A percentile compares a stretch with the other conserved stretches of the same genome.
Evolutionary conservation across 2,329 filamentous ascomycete species (phyloP).

Genomic region (Didymella glomerata): DNA sequence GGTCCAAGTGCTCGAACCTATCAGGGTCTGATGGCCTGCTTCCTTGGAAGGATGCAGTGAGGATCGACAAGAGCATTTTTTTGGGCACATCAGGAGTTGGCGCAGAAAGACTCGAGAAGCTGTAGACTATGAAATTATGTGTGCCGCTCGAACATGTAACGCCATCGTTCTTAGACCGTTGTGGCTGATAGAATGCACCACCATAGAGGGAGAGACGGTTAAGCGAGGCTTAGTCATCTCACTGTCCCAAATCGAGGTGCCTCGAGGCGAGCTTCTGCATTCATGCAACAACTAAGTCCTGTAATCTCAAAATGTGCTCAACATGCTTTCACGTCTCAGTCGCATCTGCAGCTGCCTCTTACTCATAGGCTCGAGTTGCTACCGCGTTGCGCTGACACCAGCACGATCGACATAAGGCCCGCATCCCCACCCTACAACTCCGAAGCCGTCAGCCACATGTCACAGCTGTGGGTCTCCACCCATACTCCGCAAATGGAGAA

Average conservation of each 20-base stretch:
- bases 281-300: neutral
- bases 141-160: neutral
- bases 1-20: neutral
- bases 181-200: neutral
- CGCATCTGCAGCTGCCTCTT: neutral
- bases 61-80: slow-evolving; percentile 34
- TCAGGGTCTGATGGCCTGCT: neutral
- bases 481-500: slow-evolving; percentile 6
- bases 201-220: neutral
- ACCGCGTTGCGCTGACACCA: neutral
- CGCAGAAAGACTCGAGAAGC: slow-evolving; percentile 10
- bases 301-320: neutral
- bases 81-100: slow-evolving; percentile 15
- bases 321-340: neutral
- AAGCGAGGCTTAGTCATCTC: slow-evolving; percentile 1
- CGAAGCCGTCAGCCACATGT: neutral
- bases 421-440: slow-evolving; percentile 14
- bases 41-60: slow-evolving; percentile 20
- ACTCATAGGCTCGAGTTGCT: neutral
- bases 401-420: slow-evolving; percentile 7
- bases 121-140: slow-evolving; percentile 1
- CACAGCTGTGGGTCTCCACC: slow-evolving; percentile 9
- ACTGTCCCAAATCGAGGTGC: neutral
- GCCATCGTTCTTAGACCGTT: neutral
- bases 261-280: neutral